Evolutionary conservation across 1,139 yeast species (phyloP).

Genomic region (Saccharomyces uvarum): DNA sequence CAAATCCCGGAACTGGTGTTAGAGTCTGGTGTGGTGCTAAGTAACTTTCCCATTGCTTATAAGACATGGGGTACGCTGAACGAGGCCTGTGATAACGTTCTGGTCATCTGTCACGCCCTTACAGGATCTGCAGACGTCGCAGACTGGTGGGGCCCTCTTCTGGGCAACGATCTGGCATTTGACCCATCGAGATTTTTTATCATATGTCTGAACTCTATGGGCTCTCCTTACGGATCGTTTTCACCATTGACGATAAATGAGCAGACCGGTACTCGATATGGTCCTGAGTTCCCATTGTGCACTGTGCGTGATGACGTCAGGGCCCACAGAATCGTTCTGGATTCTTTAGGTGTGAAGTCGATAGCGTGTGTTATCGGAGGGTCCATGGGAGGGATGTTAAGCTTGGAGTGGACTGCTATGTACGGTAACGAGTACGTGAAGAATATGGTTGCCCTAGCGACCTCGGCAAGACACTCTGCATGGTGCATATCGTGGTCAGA

Average conservation of each 20-base stretch:
- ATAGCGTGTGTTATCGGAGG: slow-evolving; percentile 91
- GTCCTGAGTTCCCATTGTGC: slow-evolving; percentile 90
- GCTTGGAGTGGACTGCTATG: slow-evolving; percentile 71
- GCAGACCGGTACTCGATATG: slow-evolving; percentile 66
- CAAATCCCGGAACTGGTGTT: slow-evolving; percentile 68
- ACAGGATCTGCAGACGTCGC: slow-evolving; percentile 93
- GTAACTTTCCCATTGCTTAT: slow-evolving; percentile 82
- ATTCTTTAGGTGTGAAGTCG: slow-evolving; percentile 60
- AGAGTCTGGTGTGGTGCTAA: slow-evolving; percentile 74
- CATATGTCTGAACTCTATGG: slow-evolving; percentile 80
- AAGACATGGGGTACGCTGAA: slow-evolving; percentile 90
- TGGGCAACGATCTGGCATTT: slow-evolving; percentile 81
- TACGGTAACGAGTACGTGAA: slow-evolving; percentile 66
- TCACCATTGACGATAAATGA: slow-evolving; percentile 79
- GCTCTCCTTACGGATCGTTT: slow-evolving; percentile 94
- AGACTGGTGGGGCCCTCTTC: slow-evolving; percentile 98
- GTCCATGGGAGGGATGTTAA: slow-evolving; percentile 99
- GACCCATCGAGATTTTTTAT: slow-evolving; percentile 84
- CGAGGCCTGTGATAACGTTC: slow-evolving; percentile 56
- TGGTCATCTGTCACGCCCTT: slow-evolving; percentile 88
- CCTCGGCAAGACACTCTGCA: slow-evolving; percentile 90
- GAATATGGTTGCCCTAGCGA: slow-evolving; percentile 76
- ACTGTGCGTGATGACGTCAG: slow-evolving; percentile 86
- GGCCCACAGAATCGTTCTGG: slow-evolving; percentile 70
- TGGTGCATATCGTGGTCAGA: slow-evolving; percentile 99